Evolutionary conservation across 2,329 filamentous ascomycete genomes (phyloP).

Genomic region (Diaporthe helianthi): DNA sequence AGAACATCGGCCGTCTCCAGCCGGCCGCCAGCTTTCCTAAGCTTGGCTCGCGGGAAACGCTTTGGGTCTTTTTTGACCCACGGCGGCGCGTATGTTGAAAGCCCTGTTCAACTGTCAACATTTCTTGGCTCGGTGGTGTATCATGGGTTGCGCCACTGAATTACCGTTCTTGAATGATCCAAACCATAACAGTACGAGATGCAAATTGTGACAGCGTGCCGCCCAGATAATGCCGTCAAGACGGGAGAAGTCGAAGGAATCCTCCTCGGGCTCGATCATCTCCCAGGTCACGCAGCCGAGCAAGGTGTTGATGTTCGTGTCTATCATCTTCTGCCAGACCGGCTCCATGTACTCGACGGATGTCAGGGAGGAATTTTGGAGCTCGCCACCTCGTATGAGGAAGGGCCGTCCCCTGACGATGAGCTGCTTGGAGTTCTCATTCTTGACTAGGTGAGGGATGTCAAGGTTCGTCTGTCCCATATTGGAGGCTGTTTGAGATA

Average conservation of each 20-base stretch:
- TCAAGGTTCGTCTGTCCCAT: not conserved
- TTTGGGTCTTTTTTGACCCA: constrained; percentile 41
- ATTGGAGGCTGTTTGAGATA: not conserved
- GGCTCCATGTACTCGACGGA: constrained; percentile 40
- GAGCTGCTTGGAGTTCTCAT: not conserved
- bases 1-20: constrained; percentile 41
- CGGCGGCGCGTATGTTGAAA: constrained; percentile 28
- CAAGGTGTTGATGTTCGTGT: constrained; percentile 42
- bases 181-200: constrained; percentile 20
- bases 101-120: not conserved
- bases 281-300: constrained; percentile 44
- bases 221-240: constrained; percentile 40
- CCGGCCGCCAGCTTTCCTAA: constrained; percentile 40
- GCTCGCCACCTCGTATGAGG: constrained; percentile 42
- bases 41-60: constrained; percentile 40
- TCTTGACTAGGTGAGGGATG: not conserved
- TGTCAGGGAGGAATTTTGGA: constrained; percentile 43
- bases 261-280: constrained; percentile 42
- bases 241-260: constrained; percentile 40
- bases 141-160: too few species aligned
- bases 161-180: constrained; percentile 20
- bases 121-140: not conserved
- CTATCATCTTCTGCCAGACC: constrained; percentile 39
- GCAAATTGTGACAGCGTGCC: constrained; percentile 12
- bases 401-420: constrained; percentile 37